These are phyloP conservation scores for Naganishia kalamii DNA, from an alignment of 768 basidiomycete genomes.

Conservation along the genomic window DNA sequence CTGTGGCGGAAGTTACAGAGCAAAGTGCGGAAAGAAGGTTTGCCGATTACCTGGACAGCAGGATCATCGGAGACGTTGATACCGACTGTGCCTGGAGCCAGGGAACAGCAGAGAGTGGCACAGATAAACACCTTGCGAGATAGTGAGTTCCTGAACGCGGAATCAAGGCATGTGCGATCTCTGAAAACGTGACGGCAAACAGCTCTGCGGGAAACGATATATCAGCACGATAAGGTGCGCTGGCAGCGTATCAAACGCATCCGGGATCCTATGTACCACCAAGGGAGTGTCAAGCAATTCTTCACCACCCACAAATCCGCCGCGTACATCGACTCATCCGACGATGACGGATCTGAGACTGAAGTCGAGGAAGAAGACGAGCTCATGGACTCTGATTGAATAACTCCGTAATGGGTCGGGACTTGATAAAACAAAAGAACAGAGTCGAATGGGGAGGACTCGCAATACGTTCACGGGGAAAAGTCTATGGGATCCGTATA, in stretches of 20 bases:
- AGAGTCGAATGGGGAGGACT: too few species aligned
- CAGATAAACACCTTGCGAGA: not conserved
- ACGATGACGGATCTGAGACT: not conserved
- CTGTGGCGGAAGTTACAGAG: not conserved
- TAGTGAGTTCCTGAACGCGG: not conserved
- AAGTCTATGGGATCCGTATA: too few species aligned
- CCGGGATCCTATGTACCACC: not conserved
- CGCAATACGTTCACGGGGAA: too few species aligned
- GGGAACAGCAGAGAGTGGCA: too few species aligned
- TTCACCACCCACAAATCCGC: not conserved
- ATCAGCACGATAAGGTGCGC: not conserved
- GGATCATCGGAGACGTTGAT: not conserved
- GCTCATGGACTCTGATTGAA: conserved; percentile 51
- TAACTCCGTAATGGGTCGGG: too few species aligned
- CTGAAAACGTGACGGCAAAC: not conserved
- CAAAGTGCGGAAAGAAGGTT: too few species aligned
- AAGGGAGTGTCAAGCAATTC: not conserved
- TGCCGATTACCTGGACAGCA: not conserved
- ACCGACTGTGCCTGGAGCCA: not conserved
- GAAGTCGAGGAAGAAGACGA: not conserved
- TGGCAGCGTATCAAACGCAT: conserved; percentile 2
- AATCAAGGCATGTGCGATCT: not conserved
- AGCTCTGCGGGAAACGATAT: not conserved
- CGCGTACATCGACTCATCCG: not conserved
- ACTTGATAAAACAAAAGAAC: too few species aligned